A percentile compares a stretch with the other conserved stretches of the same genome.
These are phyloP conservation scores for Nitzschia sp. DNA, from an alignment of 108 stramenopile species.

Conservation along the genomic window DNA sequence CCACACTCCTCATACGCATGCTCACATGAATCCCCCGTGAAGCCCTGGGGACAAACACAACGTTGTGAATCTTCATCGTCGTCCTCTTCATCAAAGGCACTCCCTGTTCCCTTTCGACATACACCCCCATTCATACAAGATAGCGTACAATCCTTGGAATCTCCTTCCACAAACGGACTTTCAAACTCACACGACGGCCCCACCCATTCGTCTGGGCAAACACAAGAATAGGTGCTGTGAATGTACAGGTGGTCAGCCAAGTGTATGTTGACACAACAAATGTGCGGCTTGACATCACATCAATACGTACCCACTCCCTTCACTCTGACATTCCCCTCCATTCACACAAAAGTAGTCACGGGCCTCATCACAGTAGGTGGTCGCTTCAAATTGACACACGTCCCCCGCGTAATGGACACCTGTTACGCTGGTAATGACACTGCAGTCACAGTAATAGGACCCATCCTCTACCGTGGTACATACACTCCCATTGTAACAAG, in stretches of 20 bases:
- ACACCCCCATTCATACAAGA: conserved; percentile 33
- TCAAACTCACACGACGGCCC: conserved; percentile 40
- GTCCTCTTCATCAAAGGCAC: not conserved
- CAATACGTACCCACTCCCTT: conserved; percentile 23
- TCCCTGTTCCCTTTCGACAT: conserved; percentile 20
- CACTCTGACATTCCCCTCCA: conserved; percentile 18
- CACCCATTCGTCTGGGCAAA: conserved; percentile 33
- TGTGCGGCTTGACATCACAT: not conserved
- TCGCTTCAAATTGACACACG: conserved; percentile 26
- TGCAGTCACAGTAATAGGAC: conserved; percentile 14
- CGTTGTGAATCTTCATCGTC: conserved; percentile 39
- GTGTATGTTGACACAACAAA: not conserved
- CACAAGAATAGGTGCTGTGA: conserved; percentile 21
- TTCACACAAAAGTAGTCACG: conserved; percentile 27
- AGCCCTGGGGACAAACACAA: conserved; percentile 50
- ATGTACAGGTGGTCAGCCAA: not conserved
- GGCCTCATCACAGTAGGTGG: conserved; percentile 15
- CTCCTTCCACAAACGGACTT: not conserved
- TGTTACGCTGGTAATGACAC: conserved; percentile 1
- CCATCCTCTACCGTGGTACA: conserved; percentile 10
- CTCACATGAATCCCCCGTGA: conserved; percentile 41
- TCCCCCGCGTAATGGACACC: conserved; percentile 12
- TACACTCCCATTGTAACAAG: conserved; percentile 23
- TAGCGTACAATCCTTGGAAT: conserved; percentile 19
- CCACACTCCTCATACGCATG: conserved; percentile 41